These are phyloP conservation scores for Obba rivulosa DNA, from an alignment of 768 basidiomycete species.

Conservation along the genomic window DNA sequence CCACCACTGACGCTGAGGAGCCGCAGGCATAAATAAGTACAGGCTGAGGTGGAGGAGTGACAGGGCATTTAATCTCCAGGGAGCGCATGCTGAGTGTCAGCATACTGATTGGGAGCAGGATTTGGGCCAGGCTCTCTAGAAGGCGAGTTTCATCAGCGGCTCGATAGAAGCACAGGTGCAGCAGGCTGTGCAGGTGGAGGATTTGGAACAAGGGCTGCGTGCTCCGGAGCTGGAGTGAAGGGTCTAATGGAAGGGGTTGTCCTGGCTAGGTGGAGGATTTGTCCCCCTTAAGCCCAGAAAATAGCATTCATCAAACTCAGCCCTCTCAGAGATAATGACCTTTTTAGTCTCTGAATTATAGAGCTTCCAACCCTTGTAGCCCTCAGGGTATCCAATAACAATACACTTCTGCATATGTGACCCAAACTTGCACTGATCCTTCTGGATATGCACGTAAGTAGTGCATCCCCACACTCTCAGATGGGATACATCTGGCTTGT, in stretches of 20 bases:
- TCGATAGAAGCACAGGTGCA: too few relatives aligned
- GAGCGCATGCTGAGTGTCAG: not conserved
- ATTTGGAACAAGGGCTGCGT: not conserved
- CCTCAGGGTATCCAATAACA: slow-evolving; percentile 31
- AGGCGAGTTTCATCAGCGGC: not conserved
- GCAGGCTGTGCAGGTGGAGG: not conserved
- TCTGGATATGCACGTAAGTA: slow-evolving; percentile 33
- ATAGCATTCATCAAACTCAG: slow-evolving; percentile 10
- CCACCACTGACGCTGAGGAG: not conserved
- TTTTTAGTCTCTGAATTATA: slow-evolving; percentile 17
- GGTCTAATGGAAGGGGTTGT: too few relatives aligned
- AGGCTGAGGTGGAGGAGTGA: not conserved
- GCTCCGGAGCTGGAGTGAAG: not conserved
- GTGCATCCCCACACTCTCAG: slow-evolving; percentile 33
- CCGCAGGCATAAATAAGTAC: not conserved
- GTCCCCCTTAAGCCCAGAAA: slow-evolving; percentile 2
- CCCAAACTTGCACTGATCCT: slow-evolving; percentile 25
- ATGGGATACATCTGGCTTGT: slow-evolving; percentile 24
- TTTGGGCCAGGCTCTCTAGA: not conserved
- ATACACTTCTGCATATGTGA: slow-evolving; percentile 26
- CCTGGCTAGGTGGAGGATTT: not conserved
- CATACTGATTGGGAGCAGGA: not conserved
- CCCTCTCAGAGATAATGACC: slow-evolving; percentile 5
- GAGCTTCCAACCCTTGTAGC: slow-evolving; percentile 30
- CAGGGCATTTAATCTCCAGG: not conserved